These are phyloP conservation scores for Oryza nivara DNA, from an alignment of 176 grass and related monocot genomes.

Conservation along the genomic window DNA sequence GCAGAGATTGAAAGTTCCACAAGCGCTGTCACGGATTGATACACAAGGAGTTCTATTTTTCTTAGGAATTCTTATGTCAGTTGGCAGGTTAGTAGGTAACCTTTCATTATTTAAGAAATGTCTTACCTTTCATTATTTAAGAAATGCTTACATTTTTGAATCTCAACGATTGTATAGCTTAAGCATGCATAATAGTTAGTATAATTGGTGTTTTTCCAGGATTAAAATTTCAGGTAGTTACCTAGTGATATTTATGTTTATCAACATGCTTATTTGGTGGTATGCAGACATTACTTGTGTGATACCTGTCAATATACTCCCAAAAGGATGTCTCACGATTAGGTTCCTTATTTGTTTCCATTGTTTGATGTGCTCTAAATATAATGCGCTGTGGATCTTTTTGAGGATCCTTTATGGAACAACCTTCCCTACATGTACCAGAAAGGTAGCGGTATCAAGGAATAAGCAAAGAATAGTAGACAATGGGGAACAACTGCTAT, in stretches of 20 bases:
- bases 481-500: not conserved
- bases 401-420: slow-evolving; percentile 1
- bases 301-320: not conserved
- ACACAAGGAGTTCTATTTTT: slow-evolving; percentile 94
- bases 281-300: not conserved
- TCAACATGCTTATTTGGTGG: not conserved
- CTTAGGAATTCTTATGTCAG: slow-evolving; percentile 88
- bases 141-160: not conserved
- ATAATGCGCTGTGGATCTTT: not conserved
- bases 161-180: not conserved
- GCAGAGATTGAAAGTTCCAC: slow-evolving; percentile 91
- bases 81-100: slow-evolving; percentile 87
- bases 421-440: not conserved
- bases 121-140: not conserved
- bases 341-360: not conserved
- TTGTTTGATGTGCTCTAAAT: not conserved
- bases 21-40: slow-evolving; percentile 91
- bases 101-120: slow-evolving; percentile 14
- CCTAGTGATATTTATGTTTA: not conserved
- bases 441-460: not conserved
- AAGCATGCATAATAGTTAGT: not conserved
- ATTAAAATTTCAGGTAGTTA: not conserved
- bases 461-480: not conserved
- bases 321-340: not conserved
- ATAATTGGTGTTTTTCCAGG: not conserved